Conservation (phyloP, 2,329 filamentous ascomycete species). For the Aspergillus sp. region DNA sequence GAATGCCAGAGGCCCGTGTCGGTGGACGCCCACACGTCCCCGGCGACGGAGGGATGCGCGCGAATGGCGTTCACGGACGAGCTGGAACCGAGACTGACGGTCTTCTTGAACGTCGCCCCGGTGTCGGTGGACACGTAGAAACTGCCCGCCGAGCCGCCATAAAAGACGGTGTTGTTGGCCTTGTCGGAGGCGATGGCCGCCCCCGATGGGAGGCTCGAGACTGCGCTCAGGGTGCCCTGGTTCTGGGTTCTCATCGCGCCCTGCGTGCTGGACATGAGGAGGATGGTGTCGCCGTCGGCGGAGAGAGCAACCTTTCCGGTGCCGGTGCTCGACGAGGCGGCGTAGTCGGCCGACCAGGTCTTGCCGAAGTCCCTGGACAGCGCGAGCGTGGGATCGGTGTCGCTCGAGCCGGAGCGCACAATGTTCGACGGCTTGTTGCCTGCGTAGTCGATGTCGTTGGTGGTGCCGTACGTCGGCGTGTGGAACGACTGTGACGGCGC, state of each 20-base stretch:
- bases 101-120: constrained; percentile 47
- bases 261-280: constrained; percentile 22
- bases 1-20: constrained; percentile 56
- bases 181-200: constrained; percentile 57
- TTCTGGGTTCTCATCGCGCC: constrained; percentile 19
- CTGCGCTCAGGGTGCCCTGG: constrained; percentile 41
- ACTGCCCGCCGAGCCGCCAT: constrained; percentile 46
- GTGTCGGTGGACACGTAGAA: constrained; percentile 56
- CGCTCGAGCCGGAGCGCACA: constrained; percentile 51
- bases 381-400: constrained; percentile 43
- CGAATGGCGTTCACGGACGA: constrained; percentile 18
- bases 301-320: constrained; percentile 52
- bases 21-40: constrained; percentile 35
- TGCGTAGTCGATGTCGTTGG: constrained; percentile 43
- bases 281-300: constrained; percentile 49
- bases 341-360: constrained; percentile 51
- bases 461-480: constrained; percentile 48
- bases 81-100: constrained; percentile 36
- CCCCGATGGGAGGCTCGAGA: constrained; percentile 46
- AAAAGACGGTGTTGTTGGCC: constrained; percentile 53
- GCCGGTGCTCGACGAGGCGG: constrained; percentile 44
- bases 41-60: constrained; percentile 19
- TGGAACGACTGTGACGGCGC: constrained; percentile 49
- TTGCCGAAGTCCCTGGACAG: constrained; percentile 52
- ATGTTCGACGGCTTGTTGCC: constrained; percentile 47